Evolutionary conservation across 768 basidiomycete genomes (phyloP).

Genomic region (Hemileccinum impolitum): DNA sequence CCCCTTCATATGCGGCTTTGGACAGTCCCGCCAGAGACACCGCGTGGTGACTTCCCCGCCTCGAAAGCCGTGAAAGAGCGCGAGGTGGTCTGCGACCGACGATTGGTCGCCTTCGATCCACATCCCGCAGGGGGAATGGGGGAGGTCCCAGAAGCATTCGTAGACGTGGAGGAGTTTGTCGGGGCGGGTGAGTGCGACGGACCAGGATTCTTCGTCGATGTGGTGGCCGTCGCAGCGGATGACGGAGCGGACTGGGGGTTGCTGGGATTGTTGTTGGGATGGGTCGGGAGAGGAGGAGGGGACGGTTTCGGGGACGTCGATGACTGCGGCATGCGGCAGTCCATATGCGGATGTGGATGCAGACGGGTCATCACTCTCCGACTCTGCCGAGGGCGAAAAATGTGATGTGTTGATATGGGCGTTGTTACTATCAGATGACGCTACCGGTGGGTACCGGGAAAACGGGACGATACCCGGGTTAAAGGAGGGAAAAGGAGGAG

Average conservation of each 20-base stretch:
- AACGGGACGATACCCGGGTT: slow-evolving; percentile 10
- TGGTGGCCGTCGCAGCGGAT: slow-evolving; percentile 25
- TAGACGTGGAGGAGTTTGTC: slow-evolving; percentile 29
- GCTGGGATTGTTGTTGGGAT: background rate
- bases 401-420: background rate
- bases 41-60: slow-evolving; percentile 30
- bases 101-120: slow-evolving; percentile 35
- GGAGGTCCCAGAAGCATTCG: slow-evolving; percentile 29
- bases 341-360: background rate
- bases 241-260: slow-evolving; percentile 12
- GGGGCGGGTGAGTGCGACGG: slow-evolving; percentile 16
- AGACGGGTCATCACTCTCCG: slow-evolving; percentile 19
- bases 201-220: slow-evolving; percentile 30
- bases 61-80: slow-evolving; percentile 28
- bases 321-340: slow-evolving; percentile 16
- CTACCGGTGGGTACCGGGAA: slow-evolving; percentile 15
- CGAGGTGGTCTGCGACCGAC: slow-evolving; percentile 31
- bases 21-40: slow-evolving; percentile 31
- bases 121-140: slow-evolving; percentile 28
- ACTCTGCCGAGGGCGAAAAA: slow-evolving; percentile 22
- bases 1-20: slow-evolving; percentile 28
- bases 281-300: background rate
- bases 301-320: slow-evolving; percentile 13
- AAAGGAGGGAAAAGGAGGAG: slow-evolving; percentile 7
- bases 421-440: slow-evolving; percentile 6